phyloP scores from a whole-genome alignment of 257 asterid species.

The Fraxinus pennsylvanica region DNA sequence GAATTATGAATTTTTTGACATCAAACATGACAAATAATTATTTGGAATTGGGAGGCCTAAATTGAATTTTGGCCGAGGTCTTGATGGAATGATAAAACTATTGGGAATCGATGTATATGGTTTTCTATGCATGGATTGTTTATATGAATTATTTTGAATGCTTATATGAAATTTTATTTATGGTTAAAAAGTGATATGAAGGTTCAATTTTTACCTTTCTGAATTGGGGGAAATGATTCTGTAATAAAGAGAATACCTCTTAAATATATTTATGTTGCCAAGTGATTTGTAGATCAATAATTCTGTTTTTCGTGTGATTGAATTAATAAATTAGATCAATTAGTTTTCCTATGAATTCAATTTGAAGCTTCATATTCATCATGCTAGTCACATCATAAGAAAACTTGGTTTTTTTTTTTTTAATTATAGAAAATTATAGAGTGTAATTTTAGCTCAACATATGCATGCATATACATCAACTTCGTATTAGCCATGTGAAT shows the following conservation, averaged over 20 bases:
- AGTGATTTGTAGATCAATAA: not conserved
- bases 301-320: not conserved
- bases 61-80: not conserved
- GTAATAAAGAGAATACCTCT: not conserved
- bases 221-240: not conserved
- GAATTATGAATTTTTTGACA: too few species aligned
- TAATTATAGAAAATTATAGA: too few species aligned
- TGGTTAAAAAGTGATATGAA: slow-evolving; percentile 7
- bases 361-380: not conserved
- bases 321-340: not conserved
- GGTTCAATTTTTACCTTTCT: not conserved
- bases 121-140: not conserved
- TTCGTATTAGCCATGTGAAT: not conserved
- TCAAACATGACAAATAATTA: not conserved
- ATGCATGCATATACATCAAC: not conserved
- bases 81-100: not conserved
- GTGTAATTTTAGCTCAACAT: not conserved
- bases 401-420: not conserved
- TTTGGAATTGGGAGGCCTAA: slow-evolving; percentile 2
- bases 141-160: not conserved
- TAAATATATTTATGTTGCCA: not conserved
- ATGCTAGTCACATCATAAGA: not conserved
- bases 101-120: not conserved
- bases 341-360: slow-evolving; percentile 7
- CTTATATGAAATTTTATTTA: slow-evolving; percentile 11